Evolutionary conservation across 2,329 filamentous ascomycete genomes (phyloP).

Genomic region (Rosellinia necatrix): DNA sequence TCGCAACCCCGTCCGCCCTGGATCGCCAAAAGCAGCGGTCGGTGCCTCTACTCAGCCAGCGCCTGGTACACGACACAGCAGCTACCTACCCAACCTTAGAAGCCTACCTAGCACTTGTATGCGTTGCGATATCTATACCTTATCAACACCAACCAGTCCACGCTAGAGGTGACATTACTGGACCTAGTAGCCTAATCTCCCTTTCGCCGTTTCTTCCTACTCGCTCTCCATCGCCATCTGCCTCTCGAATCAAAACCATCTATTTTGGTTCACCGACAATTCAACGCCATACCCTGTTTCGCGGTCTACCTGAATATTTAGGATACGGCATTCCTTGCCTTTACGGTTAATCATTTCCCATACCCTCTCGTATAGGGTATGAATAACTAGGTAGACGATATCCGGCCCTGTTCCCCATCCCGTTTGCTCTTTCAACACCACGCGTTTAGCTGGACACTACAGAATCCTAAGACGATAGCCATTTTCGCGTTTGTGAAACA

Average conservation of each 20-base stretch:
- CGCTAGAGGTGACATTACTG: no score
- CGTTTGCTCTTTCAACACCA: neutral
- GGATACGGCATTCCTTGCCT: neutral
- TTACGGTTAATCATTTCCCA: neutral
- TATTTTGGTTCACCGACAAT: slow-evolving; percentile 16
- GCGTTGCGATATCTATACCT: no score
- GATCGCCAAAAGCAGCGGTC: slow-evolving; percentile 22
- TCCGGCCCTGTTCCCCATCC: neutral
- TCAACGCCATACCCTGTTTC: neutral
- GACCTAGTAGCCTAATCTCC: neutral
- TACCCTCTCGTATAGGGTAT: neutral
- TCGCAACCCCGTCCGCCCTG: slow-evolving; percentile 12
- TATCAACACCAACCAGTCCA: neutral
- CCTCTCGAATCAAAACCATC: neutral
- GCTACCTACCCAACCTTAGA: neutral
- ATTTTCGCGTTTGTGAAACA: neutral
- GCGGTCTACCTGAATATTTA: neutral
- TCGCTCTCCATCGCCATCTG: slow-evolving; percentile 15
- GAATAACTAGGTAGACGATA: neutral
- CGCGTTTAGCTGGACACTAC: neutral
- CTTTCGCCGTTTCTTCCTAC: neutral
- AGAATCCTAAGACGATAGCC: neutral
- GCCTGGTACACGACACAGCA: no score
- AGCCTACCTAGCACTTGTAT: neutral
- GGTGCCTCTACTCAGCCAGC: neutral